Evolutionary conservation across 148 eudicot species (phyloP).

Genomic region (Dysphania ambrosioides): DNA sequence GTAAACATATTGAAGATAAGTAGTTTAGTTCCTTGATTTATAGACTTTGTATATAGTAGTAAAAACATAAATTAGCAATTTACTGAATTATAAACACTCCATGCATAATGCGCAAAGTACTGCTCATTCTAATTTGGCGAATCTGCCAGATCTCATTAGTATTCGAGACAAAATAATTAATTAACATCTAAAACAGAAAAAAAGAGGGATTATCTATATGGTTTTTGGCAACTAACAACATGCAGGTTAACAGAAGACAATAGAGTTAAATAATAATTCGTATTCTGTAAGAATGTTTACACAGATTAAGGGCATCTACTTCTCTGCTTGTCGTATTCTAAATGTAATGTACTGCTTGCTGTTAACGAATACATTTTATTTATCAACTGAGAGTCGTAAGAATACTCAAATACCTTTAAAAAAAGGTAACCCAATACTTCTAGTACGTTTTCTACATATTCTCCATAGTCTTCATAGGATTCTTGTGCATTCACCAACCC

Average conservation of each 20-base stretch:
- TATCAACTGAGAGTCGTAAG: not conserved
- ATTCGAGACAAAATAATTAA: not conserved
- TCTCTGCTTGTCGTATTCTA: constrained; percentile 2
- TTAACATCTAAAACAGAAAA: not conserved
- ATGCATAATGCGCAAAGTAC: not conserved
- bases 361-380: not conserved
- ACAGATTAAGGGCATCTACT: not conserved
- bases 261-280: not conserved
- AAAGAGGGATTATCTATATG: not conserved
- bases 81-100: too few relatives aligned
- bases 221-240: not conserved
- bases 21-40: too few relatives aligned
- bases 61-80: too few relatives aligned
- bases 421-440: not conserved
- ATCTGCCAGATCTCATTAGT: not conserved
- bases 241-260: constrained; percentile 4
- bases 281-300: not conserved
- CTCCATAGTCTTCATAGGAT: constrained; percentile 16
- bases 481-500: not conserved
- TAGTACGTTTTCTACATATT: too few relatives aligned
- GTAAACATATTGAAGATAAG: too few relatives aligned
- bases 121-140: not conserved
- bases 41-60: too few relatives aligned
- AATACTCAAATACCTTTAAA: not conserved
- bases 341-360: not conserved